phyloP scores from a whole-genome alignment of 192 early-diverging fungal species.

The Coemansia guatemalensis region DNA sequence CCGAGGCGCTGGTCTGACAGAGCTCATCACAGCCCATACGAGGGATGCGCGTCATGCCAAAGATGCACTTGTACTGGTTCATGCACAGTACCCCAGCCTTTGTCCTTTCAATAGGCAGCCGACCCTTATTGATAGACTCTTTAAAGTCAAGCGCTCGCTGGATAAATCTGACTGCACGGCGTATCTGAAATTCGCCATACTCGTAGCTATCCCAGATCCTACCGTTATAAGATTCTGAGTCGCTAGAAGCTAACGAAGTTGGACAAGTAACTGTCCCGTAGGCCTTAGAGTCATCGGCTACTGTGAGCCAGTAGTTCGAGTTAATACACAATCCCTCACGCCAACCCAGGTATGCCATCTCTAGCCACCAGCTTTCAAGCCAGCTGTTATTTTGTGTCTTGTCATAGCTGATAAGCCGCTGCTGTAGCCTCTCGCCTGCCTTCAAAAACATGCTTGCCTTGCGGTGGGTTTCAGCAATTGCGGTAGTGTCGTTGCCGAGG shows the following conservation, averaged over 20 bases:
- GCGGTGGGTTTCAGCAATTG: conserved; percentile 51
- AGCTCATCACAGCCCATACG: conserved; percentile 71
- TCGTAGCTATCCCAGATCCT: conserved; percentile 36
- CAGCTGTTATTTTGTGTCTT: conserved; percentile 62
- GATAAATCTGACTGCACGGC: conserved; percentile 74
- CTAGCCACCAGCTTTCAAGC: conserved; percentile 72
- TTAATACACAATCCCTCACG: conserved; percentile 80
- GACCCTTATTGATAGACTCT: conserved; percentile 60
- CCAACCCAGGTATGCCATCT: conserved; percentile 76
- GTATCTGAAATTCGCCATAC: conserved; percentile 77
- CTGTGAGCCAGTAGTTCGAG: conserved; percentile 85
- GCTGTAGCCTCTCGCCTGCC: conserved; percentile 58
- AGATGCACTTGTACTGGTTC: conserved; percentile 78
- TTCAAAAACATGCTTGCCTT: conserved; percentile 51
- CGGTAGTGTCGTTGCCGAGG: conserved; percentile 49
- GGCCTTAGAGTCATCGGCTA: conserved; percentile 61
- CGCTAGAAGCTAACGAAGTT: conserved; percentile 8
- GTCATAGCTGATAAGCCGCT: conserved; percentile 63
- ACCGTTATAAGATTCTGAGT: not conserved
- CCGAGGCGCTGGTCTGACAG: conserved; percentile 20
- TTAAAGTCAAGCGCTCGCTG: conserved; percentile 70
- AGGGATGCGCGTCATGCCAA: conserved; percentile 83
- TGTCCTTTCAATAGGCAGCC: conserved; percentile 66
- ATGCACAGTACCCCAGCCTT: conserved; percentile 73
- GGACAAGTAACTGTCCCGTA: conserved; percentile 46